Conservation (phyloP, 805 yeast species). For the Pichia manshurica region DNA sequence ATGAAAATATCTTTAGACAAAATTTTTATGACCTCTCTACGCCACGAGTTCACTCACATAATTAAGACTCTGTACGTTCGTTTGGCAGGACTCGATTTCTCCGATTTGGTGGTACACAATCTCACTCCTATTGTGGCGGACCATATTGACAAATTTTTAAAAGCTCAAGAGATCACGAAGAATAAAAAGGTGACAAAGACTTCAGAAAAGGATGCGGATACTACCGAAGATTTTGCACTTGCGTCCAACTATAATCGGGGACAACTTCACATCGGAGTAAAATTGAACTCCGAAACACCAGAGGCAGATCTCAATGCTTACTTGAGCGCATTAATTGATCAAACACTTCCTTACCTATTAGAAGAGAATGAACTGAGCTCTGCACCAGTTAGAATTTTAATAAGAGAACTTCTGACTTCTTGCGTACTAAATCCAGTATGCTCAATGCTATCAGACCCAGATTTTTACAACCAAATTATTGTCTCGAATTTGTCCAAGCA, state of each 20-base stretch:
- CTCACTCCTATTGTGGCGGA: constrained; percentile 60
- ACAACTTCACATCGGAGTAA: constrained; percentile 53
- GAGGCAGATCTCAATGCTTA: constrained; percentile 44
- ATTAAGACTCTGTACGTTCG: constrained; percentile 38
- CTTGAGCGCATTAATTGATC: constrained; percentile 38
- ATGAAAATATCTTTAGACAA: constrained; percentile 35
- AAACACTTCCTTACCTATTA: constrained; percentile 45
- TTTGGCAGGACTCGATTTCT: constrained; percentile 41
- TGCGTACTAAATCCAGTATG: constrained; percentile 49
- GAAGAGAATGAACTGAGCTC: constrained; percentile 43
- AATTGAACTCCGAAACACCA: constrained; percentile 31
- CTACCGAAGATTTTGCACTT: constrained; percentile 36
- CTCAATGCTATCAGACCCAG: constrained; percentile 59
- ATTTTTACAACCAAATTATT: constrained; percentile 65
- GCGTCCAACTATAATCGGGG: constrained; percentile 45
- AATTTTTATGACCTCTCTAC: constrained; percentile 39
- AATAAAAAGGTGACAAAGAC: constrained; percentile 23
- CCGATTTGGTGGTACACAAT: constrained; percentile 51
- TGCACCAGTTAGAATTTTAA: constrained; percentile 41
- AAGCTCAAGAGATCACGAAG: constrained; percentile 35
- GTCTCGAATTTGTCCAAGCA: constrained; percentile 55
- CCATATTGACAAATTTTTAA: constrained; percentile 51
- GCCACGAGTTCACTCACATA: constrained; percentile 38
- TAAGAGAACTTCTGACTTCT: constrained; percentile 59
- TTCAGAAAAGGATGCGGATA: constrained; percentile 14